A percentile compares a stretch with the other conserved stretches of the same genome.
phyloP scores from a whole-genome alignment of 2,329 filamentous ascomycete genomes.

The Pseudogymnoascus sp. region DNA sequence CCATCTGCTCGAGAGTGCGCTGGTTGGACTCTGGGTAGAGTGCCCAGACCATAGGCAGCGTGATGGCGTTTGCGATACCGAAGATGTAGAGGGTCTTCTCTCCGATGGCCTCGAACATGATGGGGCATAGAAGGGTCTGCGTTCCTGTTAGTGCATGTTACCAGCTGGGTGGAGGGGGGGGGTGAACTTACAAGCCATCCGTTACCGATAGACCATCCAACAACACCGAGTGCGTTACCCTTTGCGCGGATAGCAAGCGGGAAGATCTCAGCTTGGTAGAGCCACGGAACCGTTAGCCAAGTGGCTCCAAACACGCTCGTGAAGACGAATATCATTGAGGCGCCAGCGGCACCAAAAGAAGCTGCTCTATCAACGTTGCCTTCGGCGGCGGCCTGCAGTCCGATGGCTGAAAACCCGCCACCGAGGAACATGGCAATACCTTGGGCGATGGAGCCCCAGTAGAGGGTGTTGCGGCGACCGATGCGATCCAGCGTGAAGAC shows the following conservation, averaged over 20 bases:
- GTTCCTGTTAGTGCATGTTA: too few relatives aligned
- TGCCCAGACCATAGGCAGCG: constrained; percentile 22
- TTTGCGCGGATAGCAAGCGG: constrained; percentile 61
- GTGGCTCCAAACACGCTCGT: constrained; percentile 49
- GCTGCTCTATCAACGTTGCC: constrained; percentile 38
- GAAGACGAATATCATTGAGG: constrained; percentile 62
- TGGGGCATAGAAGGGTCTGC: constrained; percentile 29
- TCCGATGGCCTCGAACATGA: constrained; percentile 26
- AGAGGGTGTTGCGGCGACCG: constrained; percentile 59
- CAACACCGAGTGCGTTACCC: constrained; percentile 67
- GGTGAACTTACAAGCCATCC: too few relatives aligned
- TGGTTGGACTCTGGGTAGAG: constrained; percentile 24
- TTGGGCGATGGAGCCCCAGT: constrained; percentile 57
- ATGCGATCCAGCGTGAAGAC: constrained; percentile 63
- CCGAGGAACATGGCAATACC: constrained; percentile 60
- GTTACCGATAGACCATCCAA: constrained; percentile 69
- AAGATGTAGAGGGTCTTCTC: constrained; percentile 29
- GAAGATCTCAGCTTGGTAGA: constrained; percentile 67
- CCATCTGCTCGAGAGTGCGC: constrained; percentile 23
- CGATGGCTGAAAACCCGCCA: constrained; percentile 47
- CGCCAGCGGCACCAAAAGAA: constrained; percentile 54
- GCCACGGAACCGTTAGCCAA: constrained; percentile 48
- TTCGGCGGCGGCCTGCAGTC: constrained; percentile 38
- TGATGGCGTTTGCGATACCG: constrained; percentile 23
- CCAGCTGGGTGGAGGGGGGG: too few relatives aligned